Evolutionary conservation across 768 basidiomycete species (phyloP), one percentile per base, ranked within the genome.

Genomic region (Pulveroboletus ravenelii): DNA sequence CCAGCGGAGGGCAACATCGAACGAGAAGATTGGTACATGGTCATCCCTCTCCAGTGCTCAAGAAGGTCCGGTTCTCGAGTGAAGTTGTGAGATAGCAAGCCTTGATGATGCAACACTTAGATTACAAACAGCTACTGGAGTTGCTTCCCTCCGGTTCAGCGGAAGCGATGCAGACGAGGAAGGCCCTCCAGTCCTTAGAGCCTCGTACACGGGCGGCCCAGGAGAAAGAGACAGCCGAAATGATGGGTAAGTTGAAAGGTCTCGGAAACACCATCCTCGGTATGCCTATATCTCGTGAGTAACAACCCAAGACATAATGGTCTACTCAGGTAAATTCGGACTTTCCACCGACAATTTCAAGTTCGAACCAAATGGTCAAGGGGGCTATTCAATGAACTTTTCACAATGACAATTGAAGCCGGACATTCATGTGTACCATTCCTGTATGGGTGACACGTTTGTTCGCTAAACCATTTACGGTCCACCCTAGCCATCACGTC

Each of bases 291-390:
- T 36, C 15, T 13, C 10, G 23, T 30, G 44, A 44, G 14, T 36
- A 17, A 32, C 27, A 10, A 40, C 25, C 20, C 46, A 47, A 30
- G 51, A 40, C 18, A 41, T 34, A 6, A 44, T 34, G 12, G 18
- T 17, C 18, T 23, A 6, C 30, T 45, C 46, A 94, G 91, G 92
- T 3, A 89, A 88, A 53, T 98, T 98, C 63, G 95, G 96, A 15
- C 67, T 98, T 55, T 93, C 87, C 13, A 97, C 94, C 0, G 85
- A 98, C 64, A 98, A 95, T 71, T 98, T 98, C 78, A 88, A 98
- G 71, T 91, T 99, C 61, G 84, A 85, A 52, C 91, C 91, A 15
- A 94, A 95, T 56, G 90, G 86, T 6, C 85, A 93, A 54, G 95
- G 95, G n/a, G 93, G 95, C 0, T 98, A 97, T 72, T 89, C 87